Percentiles rank a stretch among this genome's conserved stretches.
Evolutionary conservation across 768 basidiomycete genomes (phyloP).

Genomic region (Suillus discolor): DNA sequence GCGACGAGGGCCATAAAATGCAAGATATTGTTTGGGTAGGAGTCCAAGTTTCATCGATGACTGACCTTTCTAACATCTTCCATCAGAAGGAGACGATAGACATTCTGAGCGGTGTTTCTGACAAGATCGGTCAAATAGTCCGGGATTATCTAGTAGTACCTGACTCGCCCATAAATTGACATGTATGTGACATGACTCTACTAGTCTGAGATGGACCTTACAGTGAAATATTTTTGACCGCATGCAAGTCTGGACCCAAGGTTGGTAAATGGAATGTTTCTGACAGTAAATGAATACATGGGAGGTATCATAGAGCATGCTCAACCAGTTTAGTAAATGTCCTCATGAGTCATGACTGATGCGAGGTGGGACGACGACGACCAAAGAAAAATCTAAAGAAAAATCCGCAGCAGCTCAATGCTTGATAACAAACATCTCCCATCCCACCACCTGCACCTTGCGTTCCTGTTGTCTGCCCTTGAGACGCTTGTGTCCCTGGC

Average conservation of each 20-base stretch:
- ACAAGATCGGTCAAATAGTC: constrained; percentile 11
- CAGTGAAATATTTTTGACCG: too few species aligned
- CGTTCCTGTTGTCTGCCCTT: not conserved
- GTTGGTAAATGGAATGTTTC: too few species aligned
- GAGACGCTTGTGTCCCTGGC: not conserved
- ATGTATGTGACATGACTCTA: too few species aligned
- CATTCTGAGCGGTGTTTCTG: constrained; percentile 17
- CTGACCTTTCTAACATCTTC: not conserved
- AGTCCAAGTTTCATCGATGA: constrained; percentile 8
- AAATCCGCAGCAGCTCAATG: not conserved
- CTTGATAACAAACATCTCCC: not conserved
- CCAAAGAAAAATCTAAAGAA: too few species aligned
- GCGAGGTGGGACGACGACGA: not conserved
- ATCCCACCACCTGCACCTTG: not conserved
- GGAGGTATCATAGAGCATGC: too few species aligned
- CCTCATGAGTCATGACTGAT: not conserved
- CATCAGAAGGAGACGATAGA: constrained; percentile 23
- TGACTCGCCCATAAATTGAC: too few species aligned
- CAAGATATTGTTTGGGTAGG: constrained; percentile 37
- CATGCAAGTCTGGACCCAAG: too few species aligned
- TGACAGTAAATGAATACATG: too few species aligned
- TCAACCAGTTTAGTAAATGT: too few species aligned
- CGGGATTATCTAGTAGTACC: not conserved
- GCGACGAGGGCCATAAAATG: constrained; percentile 2
- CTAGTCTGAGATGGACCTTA: too few species aligned